Evolutionary conservation across 495 filamentous ascomycete species (phyloP), one percentile per base, ranked within the genome.

Genomic region (Penicillium maclennaniae): DNA sequence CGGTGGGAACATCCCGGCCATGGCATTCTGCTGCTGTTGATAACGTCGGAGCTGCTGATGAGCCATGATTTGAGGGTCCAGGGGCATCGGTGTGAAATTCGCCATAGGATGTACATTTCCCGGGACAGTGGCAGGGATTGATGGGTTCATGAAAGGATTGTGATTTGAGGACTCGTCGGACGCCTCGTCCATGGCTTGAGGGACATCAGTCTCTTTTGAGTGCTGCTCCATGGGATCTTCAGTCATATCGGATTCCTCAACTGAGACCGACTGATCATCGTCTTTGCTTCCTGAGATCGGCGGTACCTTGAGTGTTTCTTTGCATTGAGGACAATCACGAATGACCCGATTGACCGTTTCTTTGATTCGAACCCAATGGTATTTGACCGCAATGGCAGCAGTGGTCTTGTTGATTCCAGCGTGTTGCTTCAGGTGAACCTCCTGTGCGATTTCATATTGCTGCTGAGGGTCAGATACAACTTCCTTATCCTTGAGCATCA

Each of bases 301-400:
- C 1, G 82, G 76, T 6, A 69, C 63, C 63, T 90, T 91, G 53
- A 83, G 78, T 34, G 81, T 73, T 53, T 93, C 89, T 72, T 92
- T 95, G 77, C 92, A 98, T 62, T 96, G 84, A 2, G 83, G 69
- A 69, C 93, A 98, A 54, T 93, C 91, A 54, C 87, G 86, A 73
- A 98, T 96, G 63, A 96, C 92, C 57, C 89, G 82, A 65, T 87
- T 92, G 50, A 96, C 93, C 0, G 92, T 97, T 68, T 97, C 92
- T 67, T 97, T 98, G 73, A 98, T 97, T 28, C 93, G 81, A n/a
- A 95, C 92, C 93, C 93, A 98, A 66, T 97, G 93, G 62, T 89
- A 97, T 58, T 88, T 87, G 68, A 96, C 87, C 2, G 93, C 91
- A 56, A 98, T 96, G 19, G 84, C 87, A 8, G 91, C 90, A 0